phyloP scores from a whole-genome alignment of 2,329 filamentous ascomycete genomes.

The Aplosporella prunicola region DNA sequence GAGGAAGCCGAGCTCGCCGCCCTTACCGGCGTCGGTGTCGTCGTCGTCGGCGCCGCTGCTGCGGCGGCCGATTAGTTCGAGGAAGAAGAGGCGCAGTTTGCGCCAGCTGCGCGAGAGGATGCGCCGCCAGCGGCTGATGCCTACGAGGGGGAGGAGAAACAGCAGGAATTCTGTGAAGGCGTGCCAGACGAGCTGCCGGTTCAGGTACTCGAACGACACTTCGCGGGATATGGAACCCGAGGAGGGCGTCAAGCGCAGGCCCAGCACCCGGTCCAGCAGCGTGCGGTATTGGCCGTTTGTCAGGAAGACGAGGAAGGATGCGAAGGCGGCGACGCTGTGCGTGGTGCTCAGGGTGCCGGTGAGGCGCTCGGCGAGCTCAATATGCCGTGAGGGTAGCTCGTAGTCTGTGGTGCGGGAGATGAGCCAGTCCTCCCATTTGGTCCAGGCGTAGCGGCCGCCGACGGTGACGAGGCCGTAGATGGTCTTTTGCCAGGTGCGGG shows the following conservation, averaged over 20 bases:
- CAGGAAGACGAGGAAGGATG: conserved; percentile 83
- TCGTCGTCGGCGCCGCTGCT: conserved; percentile 40
- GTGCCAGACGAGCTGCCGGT: conserved; percentile 96
- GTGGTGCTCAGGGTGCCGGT: conserved; percentile 61
- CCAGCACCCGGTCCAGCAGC: conserved; percentile 72
- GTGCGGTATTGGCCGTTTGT: conserved; percentile 87
- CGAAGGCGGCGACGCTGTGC: conserved; percentile 73
- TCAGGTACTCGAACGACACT: conserved; percentile 95
- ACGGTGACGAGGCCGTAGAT: conserved; percentile 80
- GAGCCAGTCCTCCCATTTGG: conserved; percentile 82
- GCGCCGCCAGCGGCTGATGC: conserved; percentile 83
- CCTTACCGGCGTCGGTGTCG: conserved; percentile 35
- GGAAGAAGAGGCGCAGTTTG: conserved; percentile 60
- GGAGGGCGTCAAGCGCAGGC: conserved; percentile 75
- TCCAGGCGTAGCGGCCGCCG: conserved; percentile 81
- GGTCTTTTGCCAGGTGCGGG: conserved; percentile 73
- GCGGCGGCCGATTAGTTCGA: conserved; percentile 34
- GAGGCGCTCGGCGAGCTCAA: conserved; percentile 52
- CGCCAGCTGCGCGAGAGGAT: conserved; percentile 85
- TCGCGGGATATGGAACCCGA: conserved; percentile 71
- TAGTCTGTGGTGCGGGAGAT: conserved; percentile 63
- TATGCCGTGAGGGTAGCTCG: conserved; percentile 40
- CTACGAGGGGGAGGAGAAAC: conserved; percentile 92
- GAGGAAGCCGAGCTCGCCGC: conserved; percentile 72
- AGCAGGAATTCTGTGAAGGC: conserved; percentile 99